Evolutionary conservation across 148 eudicot species (phyloP), one percentile per base, ranked within the genome.

Genomic region (Nepenthes mirabilis): DNA sequence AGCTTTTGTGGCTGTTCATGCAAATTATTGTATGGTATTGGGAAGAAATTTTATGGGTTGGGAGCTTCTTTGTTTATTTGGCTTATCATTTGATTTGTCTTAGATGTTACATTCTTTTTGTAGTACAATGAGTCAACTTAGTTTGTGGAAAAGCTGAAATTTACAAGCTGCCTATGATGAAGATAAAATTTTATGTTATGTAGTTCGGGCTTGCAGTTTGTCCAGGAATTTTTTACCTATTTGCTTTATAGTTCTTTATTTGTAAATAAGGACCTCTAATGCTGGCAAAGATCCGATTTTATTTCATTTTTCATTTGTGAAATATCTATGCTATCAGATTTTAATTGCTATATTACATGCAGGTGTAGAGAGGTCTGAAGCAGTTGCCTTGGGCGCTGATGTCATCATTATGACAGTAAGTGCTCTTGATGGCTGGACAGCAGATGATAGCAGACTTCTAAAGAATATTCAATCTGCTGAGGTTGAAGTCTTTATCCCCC

Each of bases 331-430:
- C 23, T 23, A 23, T 23, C 45, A 40, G 11, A 49, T 5, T 49
- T 11, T 11, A 49, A 10, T 2, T 49, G 12, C 52, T 55, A 23
- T 64, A 55, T 62, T 64, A 37, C 52, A 69, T 67, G 53, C 71
- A 90, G 98, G 98, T 68, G 96, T 91, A 14, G 86, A 88, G 69
- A 88, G 98, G 75, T 91, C 98, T 53, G 94, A 88, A 80, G 88
- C 90, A 53, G 98, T 75, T 60, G 98, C 96, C 5, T 72, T 73
- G 65, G 79, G 86, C 52, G 96, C 98, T 47, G 98, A 88, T 79
- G 81, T 91, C 50, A 66, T 91, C 51, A 70, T 91, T 52, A 77
- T 91, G 85, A 77, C 91, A 40, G 82, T 79, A 33, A 91, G 88
- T 75, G 96, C 96, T 63, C 70, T 75, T 53, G 94, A 91, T 72